Base-by-base conservation (phyloP, 148 eudicot genomes). In the Hydrangea macrophylla region DNA sequence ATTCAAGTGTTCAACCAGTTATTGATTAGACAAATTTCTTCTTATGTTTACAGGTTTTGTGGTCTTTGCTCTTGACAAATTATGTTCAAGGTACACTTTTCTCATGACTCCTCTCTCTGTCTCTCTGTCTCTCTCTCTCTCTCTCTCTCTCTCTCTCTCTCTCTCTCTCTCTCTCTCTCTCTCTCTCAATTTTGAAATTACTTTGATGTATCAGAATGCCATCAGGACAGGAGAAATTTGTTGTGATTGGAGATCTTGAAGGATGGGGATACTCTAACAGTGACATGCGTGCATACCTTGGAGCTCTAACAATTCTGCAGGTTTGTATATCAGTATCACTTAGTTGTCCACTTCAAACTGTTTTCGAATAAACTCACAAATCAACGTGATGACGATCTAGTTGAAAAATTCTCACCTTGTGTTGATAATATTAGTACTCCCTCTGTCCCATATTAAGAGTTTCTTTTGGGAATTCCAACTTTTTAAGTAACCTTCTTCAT, bases 261-360 rank as follows among this genome's bases (percentile, higher is more conserved):
- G 98, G 93, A 70, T 92, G 92, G 88, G 90, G 98, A 69, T 92
- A 84, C 68, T 68, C 86, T 1, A 87, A 83, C 70, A 82, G 81
- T 53, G 97, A 92, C 60, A 63, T 89, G 55, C 86, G 86, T 37
- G 93, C 85, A 42, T 82, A 81, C 73, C 76, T 86, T 65, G 92
- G 77, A 30, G 84, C 90, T 20, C 76, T 90, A 28, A 78, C 90
- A 63, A 81, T 90, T 70, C 77, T 90, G 64, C 98, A 93, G 92
- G 98, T 93, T 23, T 59, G 26, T 35, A 48, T 51, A 23, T 37
- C 54, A 23, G 3, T 7, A 35, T 37, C 15, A 8, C 1, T 36
- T 22, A 23, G 9, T 60, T 60, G 48, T 33, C 27, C 27, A 35
- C n/a, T 62, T 50, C 17, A 48, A 5, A 12, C 50, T 69, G 39